phyloP scores from a whole-genome alignment of 768 basidiomycete species.

The Xanthoconium stramineum region DNA sequence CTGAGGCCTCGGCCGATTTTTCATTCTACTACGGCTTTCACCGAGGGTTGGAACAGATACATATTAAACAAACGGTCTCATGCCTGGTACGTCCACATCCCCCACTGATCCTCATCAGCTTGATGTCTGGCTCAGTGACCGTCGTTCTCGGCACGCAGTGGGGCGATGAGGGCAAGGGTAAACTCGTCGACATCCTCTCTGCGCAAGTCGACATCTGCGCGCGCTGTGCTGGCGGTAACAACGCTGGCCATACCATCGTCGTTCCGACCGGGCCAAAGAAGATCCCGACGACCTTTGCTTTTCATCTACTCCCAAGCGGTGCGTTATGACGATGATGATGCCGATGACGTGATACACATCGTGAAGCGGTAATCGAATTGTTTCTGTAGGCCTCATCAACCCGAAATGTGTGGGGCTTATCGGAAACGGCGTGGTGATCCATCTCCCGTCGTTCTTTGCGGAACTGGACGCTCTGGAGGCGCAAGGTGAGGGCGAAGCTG shows the following conservation, averaged over 20 bases:
- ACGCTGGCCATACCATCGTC: constrained; percentile 98
- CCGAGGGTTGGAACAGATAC: constrained; percentile 2
- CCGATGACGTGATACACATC: background rate
- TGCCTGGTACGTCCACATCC: constrained; percentile 19
- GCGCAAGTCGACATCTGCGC: constrained; percentile 90
- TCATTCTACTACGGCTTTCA: constrained; percentile 14
- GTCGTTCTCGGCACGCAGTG: constrained; percentile 88
- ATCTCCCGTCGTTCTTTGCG: constrained; percentile 90
- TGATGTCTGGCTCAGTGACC: constrained; percentile 39
- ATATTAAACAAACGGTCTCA: background rate
- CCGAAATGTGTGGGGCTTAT: constrained; percentile 79
- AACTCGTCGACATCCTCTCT: constrained; percentile 94
- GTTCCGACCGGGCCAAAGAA: constrained; percentile 67
- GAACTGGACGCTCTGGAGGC: constrained; percentile 84
- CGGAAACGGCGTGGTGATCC: constrained; percentile 94
- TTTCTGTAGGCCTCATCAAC: constrained; percentile 19
- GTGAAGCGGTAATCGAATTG: background rate
- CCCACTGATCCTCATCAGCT: background rate
- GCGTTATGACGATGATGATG: background rate
- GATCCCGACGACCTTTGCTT: constrained; percentile 83
- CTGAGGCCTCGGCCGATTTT: background rate
- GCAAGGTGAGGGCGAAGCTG: constrained; percentile 55
- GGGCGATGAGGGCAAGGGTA: constrained; percentile 94
- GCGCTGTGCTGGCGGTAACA: constrained; percentile 96
- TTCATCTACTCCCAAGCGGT: constrained; percentile 95